phyloP scores from a whole-genome alignment of 2,329 filamentous ascomycete species.

The Alternaria triticimaculans region DNA sequence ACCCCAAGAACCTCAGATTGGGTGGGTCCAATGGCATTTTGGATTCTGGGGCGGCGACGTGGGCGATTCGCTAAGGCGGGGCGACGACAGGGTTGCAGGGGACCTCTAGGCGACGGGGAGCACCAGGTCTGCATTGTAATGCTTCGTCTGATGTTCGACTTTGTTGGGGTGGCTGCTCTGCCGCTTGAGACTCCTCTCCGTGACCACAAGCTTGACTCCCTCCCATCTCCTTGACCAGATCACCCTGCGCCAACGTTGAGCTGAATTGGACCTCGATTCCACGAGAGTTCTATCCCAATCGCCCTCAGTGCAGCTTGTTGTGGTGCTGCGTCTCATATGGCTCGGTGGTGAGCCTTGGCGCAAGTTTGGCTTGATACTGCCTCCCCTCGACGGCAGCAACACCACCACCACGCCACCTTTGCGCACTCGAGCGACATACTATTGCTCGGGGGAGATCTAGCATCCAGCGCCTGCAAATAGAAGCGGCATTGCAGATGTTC shows the following conservation, averaged over 20 bases:
- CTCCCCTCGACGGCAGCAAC: conserved; percentile 3
- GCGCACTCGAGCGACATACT: not conserved
- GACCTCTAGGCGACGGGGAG: not conserved
- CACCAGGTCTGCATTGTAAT: not conserved
- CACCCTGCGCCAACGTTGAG: not conserved
- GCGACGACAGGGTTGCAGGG: not conserved
- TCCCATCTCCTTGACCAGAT: not conserved
- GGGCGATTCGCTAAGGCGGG: conserved; percentile 1
- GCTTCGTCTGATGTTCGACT: not conserved
- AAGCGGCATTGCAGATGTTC: not conserved
- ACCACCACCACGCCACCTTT: conserved; percentile 1
- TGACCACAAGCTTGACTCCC: not conserved
- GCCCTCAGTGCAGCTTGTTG: not conserved
- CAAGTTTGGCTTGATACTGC: not conserved
- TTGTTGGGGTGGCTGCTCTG: conserved; percentile 1
- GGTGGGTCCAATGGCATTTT: not conserved
- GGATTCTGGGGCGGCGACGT: not conserved
- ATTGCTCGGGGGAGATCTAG: not conserved
- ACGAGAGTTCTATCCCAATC: not conserved
- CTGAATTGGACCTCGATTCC: not conserved
- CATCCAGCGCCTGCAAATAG: not conserved
- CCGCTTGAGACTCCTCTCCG: not conserved
- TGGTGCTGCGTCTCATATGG: conserved; percentile 5
- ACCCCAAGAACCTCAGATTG: not conserved
- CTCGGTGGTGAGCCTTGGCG: conserved; percentile 2